Evolutionary conservation across 768 basidiomycete species (phyloP).

Genomic region (Mycena venus): DNA sequence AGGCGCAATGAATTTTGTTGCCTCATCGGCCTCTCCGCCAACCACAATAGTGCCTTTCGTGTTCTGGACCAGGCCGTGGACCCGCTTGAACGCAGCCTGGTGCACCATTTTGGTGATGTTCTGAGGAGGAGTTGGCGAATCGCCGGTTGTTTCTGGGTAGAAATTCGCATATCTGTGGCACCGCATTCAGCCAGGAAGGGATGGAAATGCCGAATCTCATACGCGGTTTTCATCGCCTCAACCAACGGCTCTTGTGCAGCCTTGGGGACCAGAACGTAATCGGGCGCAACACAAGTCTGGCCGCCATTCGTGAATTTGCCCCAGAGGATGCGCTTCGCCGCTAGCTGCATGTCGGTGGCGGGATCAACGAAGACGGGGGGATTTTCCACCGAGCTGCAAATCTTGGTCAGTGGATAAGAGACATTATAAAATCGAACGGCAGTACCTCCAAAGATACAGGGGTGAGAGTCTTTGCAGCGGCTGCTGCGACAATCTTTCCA

Average conservation of each 20-base stretch:
- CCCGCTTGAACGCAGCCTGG: constrained; percentile 65
- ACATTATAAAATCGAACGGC: background rate
- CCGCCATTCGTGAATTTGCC: constrained; percentile 86
- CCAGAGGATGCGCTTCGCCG: constrained; percentile 84
- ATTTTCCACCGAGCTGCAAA: constrained; percentile 74
- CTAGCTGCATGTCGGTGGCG: constrained; percentile 71
- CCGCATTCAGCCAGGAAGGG: background rate
- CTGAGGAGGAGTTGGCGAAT: background rate
- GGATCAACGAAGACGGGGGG: constrained; percentile 83
- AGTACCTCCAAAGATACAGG: constrained; percentile 66
- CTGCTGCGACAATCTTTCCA: constrained; percentile 75
- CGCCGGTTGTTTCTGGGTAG: constrained; percentile 59
- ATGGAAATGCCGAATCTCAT: constrained; percentile 21
- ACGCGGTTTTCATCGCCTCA: constrained; percentile 58
- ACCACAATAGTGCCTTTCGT: constrained; percentile 76
- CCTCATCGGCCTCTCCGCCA: constrained; percentile 74
- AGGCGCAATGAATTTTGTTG: constrained; percentile 75
- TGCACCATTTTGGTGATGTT: constrained; percentile 62
- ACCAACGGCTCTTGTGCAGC: constrained; percentile 62
- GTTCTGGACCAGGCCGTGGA: constrained; percentile 72
- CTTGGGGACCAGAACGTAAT: constrained; percentile 65
- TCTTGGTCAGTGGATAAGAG: background rate
- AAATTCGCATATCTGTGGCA: constrained; percentile 67
- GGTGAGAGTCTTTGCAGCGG: constrained; percentile 83
- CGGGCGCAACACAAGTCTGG: constrained; percentile 79